Conservation (phyloP, 805 yeast genomes). For the Candida andamanensis region DNA sequence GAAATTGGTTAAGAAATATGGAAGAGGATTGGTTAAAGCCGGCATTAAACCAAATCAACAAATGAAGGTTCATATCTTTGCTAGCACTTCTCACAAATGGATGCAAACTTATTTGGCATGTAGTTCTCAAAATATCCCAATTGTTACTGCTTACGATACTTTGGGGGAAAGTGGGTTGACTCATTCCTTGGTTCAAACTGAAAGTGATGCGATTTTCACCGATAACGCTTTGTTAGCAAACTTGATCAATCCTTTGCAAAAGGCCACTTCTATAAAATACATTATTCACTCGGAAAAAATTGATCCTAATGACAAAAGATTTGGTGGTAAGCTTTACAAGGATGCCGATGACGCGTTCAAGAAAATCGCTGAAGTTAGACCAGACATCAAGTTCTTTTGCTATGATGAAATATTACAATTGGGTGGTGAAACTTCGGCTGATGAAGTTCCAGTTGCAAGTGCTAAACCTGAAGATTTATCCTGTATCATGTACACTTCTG, state of each 20-base stretch:
- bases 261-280: conserved; percentile 55
- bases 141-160: conserved; percentile 95
- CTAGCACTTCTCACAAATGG: conserved; percentile 86
- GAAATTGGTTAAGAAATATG: conserved; percentile 46
- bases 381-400: conserved; percentile 66
- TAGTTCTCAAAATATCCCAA: conserved; percentile 72
- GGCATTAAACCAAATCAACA: conserved; percentile 63
- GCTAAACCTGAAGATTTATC: conserved; percentile 54
- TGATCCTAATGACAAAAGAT: conserved; percentile 58
- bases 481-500: conserved; percentile 85
- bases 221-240: conserved; percentile 69
- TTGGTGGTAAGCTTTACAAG: conserved; percentile 52
- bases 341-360: conserved; percentile 56
- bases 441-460: conserved; percentile 20
- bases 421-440: conserved; percentile 45
- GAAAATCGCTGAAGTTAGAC: conserved; percentile 60
- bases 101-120: conserved; percentile 81
- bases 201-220: conserved; percentile 71
- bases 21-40: conserved; percentile 69
- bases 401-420: conserved; percentile 58
- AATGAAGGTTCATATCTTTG: conserved; percentile 76
- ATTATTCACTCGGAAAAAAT: conserved; percentile 68
- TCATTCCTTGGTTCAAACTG: conserved; percentile 82
- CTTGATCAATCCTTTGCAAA: conserved; percentile 66
- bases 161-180: conserved; percentile 84